phyloP scores from a whole-genome alignment of 2,329 filamentous ascomycete genomes.

The Cucurbitaria berberidis region DNA sequence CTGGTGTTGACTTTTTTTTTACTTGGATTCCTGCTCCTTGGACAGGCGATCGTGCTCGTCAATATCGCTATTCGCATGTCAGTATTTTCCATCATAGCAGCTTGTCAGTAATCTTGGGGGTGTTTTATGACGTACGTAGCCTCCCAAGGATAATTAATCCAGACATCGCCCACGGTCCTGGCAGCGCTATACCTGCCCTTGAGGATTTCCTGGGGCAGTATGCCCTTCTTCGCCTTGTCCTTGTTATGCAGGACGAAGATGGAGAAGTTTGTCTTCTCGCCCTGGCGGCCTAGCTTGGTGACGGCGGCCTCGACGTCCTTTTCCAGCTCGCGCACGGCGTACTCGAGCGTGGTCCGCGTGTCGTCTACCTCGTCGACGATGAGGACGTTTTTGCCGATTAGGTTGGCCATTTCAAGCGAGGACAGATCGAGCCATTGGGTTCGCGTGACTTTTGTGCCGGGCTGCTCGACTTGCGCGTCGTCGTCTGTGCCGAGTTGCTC shows the following conservation, averaged over 20 bases:
- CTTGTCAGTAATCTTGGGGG: too few relatives aligned
- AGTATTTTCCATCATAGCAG: slow-evolving; percentile 21
- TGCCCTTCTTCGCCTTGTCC: slow-evolving; percentile 94
- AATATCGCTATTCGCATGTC: slow-evolving; percentile 67
- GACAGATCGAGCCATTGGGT: slow-evolving; percentile 97
- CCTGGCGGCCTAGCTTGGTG: slow-evolving; percentile 70
- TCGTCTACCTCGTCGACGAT: slow-evolving; percentile 97
- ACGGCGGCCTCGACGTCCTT: slow-evolving; percentile 90
- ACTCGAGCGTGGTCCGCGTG: slow-evolving; percentile 91
- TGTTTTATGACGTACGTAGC: slow-evolving; percentile 69
- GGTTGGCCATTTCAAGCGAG: slow-evolving; percentile 82
- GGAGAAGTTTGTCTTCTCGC: slow-evolving; percentile 82
- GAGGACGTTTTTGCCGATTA: slow-evolving; percentile 88
- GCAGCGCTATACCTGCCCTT: slow-evolving; percentile 81
- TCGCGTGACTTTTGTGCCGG: slow-evolving; percentile 92
- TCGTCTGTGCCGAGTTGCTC: slow-evolving; percentile 74
- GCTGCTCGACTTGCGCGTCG: slow-evolving; percentile 72
- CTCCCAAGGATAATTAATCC: slow-evolving; percentile 99
- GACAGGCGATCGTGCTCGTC: slow-evolving; percentile 85
- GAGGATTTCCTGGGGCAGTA: slow-evolving; percentile 79
- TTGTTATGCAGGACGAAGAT: slow-evolving; percentile 99
- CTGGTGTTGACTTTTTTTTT: background rate
- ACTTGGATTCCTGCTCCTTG: slow-evolving; percentile 47
- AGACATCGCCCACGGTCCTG: slow-evolving; percentile 87
- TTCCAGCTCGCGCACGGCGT: slow-evolving; percentile 88